Percentiles rank a stretch among this genome's conserved stretches.
Conservation (phyloP, 23 red algal species). For the Agarophyton chilense region DNA sequence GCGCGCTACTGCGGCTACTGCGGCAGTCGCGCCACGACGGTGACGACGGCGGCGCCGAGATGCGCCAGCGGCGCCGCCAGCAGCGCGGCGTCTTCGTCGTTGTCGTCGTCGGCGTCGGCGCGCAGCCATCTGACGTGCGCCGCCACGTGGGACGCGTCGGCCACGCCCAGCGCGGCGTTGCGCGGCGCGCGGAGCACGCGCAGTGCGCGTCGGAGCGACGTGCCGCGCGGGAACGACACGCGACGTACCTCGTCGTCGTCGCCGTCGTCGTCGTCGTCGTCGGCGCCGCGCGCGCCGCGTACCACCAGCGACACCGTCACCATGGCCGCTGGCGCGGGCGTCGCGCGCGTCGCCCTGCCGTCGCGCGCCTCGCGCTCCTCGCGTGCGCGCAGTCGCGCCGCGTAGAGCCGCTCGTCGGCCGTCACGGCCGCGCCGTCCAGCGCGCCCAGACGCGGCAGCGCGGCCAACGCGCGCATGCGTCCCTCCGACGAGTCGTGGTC, state of each 20-base stretch:
- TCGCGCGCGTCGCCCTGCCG: not conserved
- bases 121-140: too few relatives aligned
- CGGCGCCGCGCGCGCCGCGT: too few relatives aligned
- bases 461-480: conserved; percentile 27
- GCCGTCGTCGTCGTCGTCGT: not conserved
- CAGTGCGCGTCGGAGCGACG: not conserved
- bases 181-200: not conserved
- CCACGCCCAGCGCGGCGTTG: not conserved
- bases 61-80: too few relatives aligned
- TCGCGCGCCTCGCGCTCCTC: not conserved
- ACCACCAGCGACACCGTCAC: not conserved
- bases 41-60: too few relatives aligned
- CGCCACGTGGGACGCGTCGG: too few relatives aligned
- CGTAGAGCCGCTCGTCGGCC: conserved; percentile 52
- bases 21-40: too few relatives aligned
- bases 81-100: not conserved
- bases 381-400: conserved; percentile 15
- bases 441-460: not conserved
- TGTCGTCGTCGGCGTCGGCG: too few relatives aligned
- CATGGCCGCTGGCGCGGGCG: not conserved
- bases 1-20: too few relatives aligned
- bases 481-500: too few relatives aligned
- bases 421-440: conserved; percentile 38
- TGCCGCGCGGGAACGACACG: not conserved
- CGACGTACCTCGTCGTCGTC: not conserved